phyloP scores from a whole-genome alignment of 805 yeast species.

The Hanseniaspora hatyaiensis region DNA sequence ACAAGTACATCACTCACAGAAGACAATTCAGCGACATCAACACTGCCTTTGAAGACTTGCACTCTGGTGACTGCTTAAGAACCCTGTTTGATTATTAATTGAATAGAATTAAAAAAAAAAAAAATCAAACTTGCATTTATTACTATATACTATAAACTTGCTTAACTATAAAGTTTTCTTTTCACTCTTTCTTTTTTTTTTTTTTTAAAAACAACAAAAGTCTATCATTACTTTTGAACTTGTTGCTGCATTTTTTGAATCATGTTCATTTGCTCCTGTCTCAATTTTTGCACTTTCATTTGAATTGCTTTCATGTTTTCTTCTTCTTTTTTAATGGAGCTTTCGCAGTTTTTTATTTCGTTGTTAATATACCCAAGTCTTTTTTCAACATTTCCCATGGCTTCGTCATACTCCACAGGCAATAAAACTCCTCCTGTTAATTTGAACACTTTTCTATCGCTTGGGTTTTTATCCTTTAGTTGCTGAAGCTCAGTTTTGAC shows the following conservation, averaged over 20 bases:
- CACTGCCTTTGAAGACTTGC: conserved; percentile 88
- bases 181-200: too few species aligned
- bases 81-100: conserved; percentile 50
- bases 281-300: conserved; percentile 43
- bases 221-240: neutral
- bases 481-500: conserved; percentile 69
- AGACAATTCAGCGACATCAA: conserved; percentile 68
- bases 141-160: too few species aligned
- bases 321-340: conserved; percentile 13
- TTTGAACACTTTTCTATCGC: conserved; percentile 67
- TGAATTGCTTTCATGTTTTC: conserved; percentile 48
- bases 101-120: neutral
- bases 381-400: conserved; percentile 70
- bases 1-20: conserved; percentile 89
- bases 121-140: neutral
- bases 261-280: conserved; percentile 27
- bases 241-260: conserved; percentile 13
- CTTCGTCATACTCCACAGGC: conserved; percentile 79
- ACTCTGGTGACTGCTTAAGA: conserved; percentile 85
- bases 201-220: too few species aligned
- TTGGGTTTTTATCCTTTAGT: conserved; percentile 35
- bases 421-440: conserved; percentile 83
- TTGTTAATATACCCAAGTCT: conserved; percentile 75
- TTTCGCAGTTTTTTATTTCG: conserved; percentile 72
- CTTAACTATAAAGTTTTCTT: too few species aligned